Evolutionary conservation across 495 filamentous ascomycete genomes (phyloP), one percentile per base, ranked within the genome.

Genomic region (Thozetella sp.): DNA sequence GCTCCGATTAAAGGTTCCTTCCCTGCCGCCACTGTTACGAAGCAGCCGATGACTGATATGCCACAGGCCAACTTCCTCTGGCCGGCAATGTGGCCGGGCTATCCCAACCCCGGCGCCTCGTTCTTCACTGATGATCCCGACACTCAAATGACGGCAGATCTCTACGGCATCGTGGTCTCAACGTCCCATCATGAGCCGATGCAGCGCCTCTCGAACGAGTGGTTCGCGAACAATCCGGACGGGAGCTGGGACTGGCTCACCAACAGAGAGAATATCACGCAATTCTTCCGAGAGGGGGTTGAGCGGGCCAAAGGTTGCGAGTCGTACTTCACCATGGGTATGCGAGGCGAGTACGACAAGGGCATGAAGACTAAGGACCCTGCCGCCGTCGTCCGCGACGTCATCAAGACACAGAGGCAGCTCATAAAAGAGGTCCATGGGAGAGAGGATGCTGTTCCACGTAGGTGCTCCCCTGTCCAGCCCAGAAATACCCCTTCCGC

Each of bases 101-200:
- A 50, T 15, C 55, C 55, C 2, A 25, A 46, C 4, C 55, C 55
- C 2, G 55, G 55, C 24, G 48, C 25, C 15, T 83, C 84, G 67
- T 87, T 87, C 68, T 74, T 76, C 56, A 75, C 83, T 1, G 86
- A 87, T 60, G 85, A 89, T 60, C 63, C 70, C 1, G 72, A 75
- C 9, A 87, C 83, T 53, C 76, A 82, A 53, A 72, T 76, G 6
- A 71, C 81, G 3, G 85, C 86, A 0, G 83, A 88, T 67, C 76
- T 82, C 55, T 88, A 83, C 61, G 85, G 81, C 2, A 80, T 88
- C 46, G 82, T 87, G 20, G 80, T 88, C 65, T 81, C 80, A 2
- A 81, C 83, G 0, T 81, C 77, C 17, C 85, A 89, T 65, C 84
- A 83, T n/a, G 86, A 89, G 66, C 86, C 86, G 0, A 81, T 89